A percentile compares a stretch with the other conserved stretches of the same genome.
phyloP scores from a whole-genome alignment of 257 asterid species.

The Dorcoceras hygrometricum region DNA sequence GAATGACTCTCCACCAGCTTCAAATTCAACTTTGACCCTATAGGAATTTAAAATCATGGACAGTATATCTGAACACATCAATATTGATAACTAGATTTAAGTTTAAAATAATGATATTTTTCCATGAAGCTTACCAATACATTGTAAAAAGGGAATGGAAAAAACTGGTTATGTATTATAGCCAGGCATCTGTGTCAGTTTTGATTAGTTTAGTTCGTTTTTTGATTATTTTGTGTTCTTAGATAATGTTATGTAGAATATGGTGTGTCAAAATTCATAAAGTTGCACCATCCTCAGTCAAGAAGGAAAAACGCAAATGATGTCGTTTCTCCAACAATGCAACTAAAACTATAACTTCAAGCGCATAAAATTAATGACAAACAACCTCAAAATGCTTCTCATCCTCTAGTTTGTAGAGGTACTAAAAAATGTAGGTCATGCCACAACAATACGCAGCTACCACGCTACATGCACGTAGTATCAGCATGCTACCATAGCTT shows the following conservation, averaged over 20 bases:
- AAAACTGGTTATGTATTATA: background rate
- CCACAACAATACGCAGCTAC: constrained; percentile 13
- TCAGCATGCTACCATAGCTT: background rate
- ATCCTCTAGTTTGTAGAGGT: background rate
- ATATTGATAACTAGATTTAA: constrained; percentile 19
- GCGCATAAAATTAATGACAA: background rate
- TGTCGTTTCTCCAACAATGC: background rate
- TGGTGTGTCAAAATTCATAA: background rate
- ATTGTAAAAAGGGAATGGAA: constrained; percentile 3
- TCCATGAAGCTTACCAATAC: background rate
- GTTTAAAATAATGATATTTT: background rate
- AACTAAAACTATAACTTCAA: too few relatives aligned
- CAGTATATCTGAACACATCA: constrained; percentile 5
- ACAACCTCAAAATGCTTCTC: background rate
- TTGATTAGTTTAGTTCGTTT: background rate
- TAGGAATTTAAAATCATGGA: constrained; percentile 24
- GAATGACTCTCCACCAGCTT: constrained; percentile 70
- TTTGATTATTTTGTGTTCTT: background rate
- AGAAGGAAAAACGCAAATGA: background rate
- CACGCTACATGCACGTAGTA: background rate
- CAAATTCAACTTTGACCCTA: constrained; percentile 69
- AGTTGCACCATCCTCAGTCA: background rate
- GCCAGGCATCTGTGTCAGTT: background rate
- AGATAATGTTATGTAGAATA: too few relatives aligned
- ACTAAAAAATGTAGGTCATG: background rate